phyloP scores from a whole-genome alignment of 495 filamentous ascomycete species.

The Oleoguttula mirabilis region DNA sequence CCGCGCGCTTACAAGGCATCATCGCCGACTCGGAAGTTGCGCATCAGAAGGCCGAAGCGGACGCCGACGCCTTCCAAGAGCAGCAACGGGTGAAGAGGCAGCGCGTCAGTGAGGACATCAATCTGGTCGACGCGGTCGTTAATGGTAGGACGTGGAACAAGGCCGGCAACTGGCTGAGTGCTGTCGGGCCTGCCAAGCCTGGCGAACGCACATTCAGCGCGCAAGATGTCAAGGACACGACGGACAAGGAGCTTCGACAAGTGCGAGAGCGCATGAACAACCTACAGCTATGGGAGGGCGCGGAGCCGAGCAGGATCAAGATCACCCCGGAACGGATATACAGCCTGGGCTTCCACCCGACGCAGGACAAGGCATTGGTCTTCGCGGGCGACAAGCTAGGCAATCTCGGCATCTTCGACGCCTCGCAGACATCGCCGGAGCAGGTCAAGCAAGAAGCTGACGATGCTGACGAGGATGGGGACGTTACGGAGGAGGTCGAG shows the following conservation, averaged over 20 bases:
- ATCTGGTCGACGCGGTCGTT: conserved; percentile 66
- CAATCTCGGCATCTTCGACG: conserved; percentile 86
- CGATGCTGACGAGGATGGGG: conserved; percentile 45
- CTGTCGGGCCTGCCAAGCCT: conserved; percentile 56
- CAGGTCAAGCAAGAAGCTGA: conserved; percentile 36
- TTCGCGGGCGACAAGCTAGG: conserved; percentile 95
- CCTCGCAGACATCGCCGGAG: conserved; percentile 51
- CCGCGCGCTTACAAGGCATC: conserved; percentile 53
- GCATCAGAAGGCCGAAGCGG: conserved; percentile 70
- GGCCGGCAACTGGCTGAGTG: conserved; percentile 40
- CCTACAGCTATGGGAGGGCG: conserved; percentile 68
- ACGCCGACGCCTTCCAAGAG: conserved; percentile 48
- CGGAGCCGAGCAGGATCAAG: conserved; percentile 76
- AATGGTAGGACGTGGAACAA: conserved; percentile 52
- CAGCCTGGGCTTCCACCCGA: conserved; percentile 79
- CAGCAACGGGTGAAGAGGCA: conserved; percentile 56
- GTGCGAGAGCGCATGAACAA: conserved; percentile 71
- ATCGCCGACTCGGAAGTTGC: conserved; percentile 58
- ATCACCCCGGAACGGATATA: conserved; percentile 86
- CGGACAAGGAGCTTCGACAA: conserved; percentile 60
- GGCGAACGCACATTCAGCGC: conserved; percentile 72
- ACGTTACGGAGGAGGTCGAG: conserved; percentile 51
- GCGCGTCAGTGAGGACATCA: conserved; percentile 58
- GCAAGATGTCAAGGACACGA: conserved; percentile 68
- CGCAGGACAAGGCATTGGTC: conserved; percentile 70